These are phyloP conservation scores for Setaria viridis DNA, from an alignment of 202 grass and related monocot species.

Conservation along the genomic window DNA sequence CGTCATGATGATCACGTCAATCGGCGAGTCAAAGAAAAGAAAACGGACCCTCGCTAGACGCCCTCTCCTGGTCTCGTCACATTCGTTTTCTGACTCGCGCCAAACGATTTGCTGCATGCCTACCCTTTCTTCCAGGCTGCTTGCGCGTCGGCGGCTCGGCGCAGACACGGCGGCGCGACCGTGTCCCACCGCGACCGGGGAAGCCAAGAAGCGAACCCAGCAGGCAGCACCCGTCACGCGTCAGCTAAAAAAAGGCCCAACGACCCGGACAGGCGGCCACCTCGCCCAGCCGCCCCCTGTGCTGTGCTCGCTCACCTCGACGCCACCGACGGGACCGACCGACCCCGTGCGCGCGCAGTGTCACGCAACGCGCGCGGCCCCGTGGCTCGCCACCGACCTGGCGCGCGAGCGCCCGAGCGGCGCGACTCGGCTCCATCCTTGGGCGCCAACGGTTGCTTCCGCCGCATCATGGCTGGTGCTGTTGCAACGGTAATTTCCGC, in stretches of 20 bases:
- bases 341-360: neutral
- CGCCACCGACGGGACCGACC: slow-evolving; percentile 12
- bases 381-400: neutral
- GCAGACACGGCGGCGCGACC: neutral
- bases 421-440: neutral
- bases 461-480: neutral
- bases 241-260: neutral
- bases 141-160: neutral
- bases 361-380: neutral
- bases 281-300: neutral
- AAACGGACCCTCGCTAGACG: neutral
- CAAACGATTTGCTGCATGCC: neutral
- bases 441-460: neutral
- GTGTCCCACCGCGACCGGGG: neutral
- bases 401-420: neutral
- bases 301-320: neutral
- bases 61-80: neutral
- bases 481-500: neutral
- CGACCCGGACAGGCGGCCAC: neutral
- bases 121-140: neutral
- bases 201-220: neutral
- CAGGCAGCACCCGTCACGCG: neutral
- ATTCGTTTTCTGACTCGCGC: neutral
- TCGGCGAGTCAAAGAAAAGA: neutral
- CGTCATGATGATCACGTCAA: too few relatives aligned